Percentiles rank a stretch among this genome's conserved stretches.
phyloP scores from a whole-genome alignment of 148 eudicot species.

The Gaultheria prostrata region DNA sequence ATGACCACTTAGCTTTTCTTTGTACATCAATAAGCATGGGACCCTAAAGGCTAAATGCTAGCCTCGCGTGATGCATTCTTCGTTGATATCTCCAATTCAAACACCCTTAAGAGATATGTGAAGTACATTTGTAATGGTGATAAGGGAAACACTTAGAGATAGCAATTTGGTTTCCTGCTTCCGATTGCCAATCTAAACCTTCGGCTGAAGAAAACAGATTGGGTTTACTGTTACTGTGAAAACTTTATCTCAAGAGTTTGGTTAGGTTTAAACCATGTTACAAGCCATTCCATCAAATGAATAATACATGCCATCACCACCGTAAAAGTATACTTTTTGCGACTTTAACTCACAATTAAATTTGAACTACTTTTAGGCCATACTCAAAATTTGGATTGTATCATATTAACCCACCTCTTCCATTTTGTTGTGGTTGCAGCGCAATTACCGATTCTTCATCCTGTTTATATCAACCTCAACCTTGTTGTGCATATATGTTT shows the following conservation, averaged over 20 bases:
- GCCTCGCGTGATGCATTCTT: not conserved
- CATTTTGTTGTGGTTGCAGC: conserved; percentile 47
- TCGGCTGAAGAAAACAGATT: not conserved
- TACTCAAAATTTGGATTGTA: not conserved
- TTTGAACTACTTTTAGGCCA: not conserved
- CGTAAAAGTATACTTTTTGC: not conserved
- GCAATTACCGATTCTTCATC: conserved; percentile 75
- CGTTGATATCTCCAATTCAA: not conserved
- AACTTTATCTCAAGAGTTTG: not conserved
- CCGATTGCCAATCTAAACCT: not conserved
- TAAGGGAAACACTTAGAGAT: not conserved
- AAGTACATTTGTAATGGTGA: not conserved
- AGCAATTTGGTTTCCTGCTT: not conserved
- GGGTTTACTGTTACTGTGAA: not conserved
- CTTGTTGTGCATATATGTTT: conserved; percentile 63
- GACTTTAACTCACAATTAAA: not conserved
- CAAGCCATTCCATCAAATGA: not conserved
- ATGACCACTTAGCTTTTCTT: too few relatives aligned
- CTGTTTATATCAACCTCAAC: conserved; percentile 73
- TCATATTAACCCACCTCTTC: conserved; percentile 15
- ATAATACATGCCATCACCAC: conserved; percentile 6
- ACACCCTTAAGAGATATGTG: not conserved
- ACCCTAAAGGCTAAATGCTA: not conserved
- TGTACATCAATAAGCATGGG: not conserved
- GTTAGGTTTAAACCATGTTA: not conserved